Evolutionary conservation across 2,329 filamentous ascomycete genomes (phyloP).

Genomic region (Colletotrichum liaoningense): DNA sequence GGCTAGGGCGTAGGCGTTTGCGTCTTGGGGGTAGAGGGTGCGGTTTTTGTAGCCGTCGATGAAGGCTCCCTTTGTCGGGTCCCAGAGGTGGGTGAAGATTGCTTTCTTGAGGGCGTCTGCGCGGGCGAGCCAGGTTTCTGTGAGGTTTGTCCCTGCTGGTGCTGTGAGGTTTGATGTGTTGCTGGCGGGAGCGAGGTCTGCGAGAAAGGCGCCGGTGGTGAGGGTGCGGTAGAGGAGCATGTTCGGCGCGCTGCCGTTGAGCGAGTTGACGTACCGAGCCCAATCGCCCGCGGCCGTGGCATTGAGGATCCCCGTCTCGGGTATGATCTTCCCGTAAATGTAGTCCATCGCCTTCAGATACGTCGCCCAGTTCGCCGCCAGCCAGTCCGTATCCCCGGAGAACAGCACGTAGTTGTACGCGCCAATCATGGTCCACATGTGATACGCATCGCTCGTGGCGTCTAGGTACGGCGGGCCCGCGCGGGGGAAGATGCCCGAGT

Average conservation of each 20-base stretch:
- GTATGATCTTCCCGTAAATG: slow-evolving; percentile 40
- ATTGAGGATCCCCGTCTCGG: slow-evolving; percentile 49
- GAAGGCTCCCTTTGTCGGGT: slow-evolving; percentile 60
- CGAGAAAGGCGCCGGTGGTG: slow-evolving; percentile 62
- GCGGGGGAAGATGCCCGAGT: slow-evolving; percentile 60
- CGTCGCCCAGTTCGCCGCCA: slow-evolving; percentile 43
- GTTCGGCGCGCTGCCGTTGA: slow-evolving; percentile 57
- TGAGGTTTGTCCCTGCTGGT: slow-evolving; percentile 41
- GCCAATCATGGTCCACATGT: slow-evolving; percentile 61
- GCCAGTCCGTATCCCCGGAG: slow-evolving; percentile 40
- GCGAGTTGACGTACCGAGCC: slow-evolving; percentile 60
- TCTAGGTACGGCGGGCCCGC: slow-evolving; percentile 57
- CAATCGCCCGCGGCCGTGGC: slow-evolving; percentile 63
- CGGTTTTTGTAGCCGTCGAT: slow-evolving; percentile 63
- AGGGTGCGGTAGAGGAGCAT: slow-evolving; percentile 67
- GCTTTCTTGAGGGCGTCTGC: slow-evolving; percentile 55
- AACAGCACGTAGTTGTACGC: slow-evolving; percentile 67
- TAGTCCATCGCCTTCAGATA: slow-evolving; percentile 45
- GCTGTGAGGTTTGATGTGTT: slow-evolving; percentile 44
- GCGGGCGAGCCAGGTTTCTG: slow-evolving; percentile 51
- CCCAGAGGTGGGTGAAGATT: slow-evolving; percentile 62
- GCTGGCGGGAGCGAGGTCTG: slow-evolving; percentile 49
- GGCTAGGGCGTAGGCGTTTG: slow-evolving; percentile 66
- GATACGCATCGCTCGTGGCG: slow-evolving; percentile 45
- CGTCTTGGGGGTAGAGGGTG: slow-evolving; percentile 69